Conservation (phyloP, 768 basidiomycete genomes). For the Xanthoconium purpureum region DNA sequence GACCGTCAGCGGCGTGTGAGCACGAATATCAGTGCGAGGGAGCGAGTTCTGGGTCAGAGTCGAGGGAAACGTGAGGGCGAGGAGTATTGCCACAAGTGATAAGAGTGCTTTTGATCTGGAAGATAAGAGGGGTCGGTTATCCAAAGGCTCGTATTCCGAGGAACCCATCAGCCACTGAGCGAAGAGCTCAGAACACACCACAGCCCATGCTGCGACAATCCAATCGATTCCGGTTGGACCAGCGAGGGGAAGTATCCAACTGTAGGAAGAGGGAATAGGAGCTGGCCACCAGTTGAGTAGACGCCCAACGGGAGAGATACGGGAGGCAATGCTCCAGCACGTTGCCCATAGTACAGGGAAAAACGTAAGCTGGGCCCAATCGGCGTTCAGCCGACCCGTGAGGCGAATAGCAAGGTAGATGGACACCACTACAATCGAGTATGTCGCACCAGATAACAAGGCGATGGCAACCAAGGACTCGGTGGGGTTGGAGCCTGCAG, state of each 20-base stretch:
- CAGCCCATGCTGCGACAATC: slow-evolving; percentile 74
- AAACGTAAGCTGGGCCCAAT: slow-evolving; percentile 47
- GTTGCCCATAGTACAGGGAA: slow-evolving; percentile 74
- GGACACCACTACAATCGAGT: slow-evolving; percentile 39
- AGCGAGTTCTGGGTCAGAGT: slow-evolving; percentile 43
- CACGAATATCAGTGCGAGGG: slow-evolving; percentile 29
- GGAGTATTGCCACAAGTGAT: slow-evolving; percentile 40
- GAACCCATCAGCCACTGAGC: slow-evolving; percentile 58
- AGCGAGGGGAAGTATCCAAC: slow-evolving; percentile 56
- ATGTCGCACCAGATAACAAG: slow-evolving; percentile 41
- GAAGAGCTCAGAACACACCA: slow-evolving; percentile 52
- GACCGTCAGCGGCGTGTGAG: slow-evolving; percentile 56
- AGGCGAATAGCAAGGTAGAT: slow-evolving; percentile 40
- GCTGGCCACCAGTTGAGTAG: slow-evolving; percentile 63
- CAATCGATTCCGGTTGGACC: slow-evolving; percentile 70
- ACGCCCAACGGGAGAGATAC: slow-evolving; percentile 64
- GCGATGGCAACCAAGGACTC: slow-evolving; percentile 48
- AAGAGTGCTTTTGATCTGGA: slow-evolving; percentile 27
- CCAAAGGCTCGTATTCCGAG: slow-evolving; percentile 15
- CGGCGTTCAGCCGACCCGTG: slow-evolving; percentile 26
- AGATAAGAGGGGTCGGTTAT: slow-evolving; percentile 12
- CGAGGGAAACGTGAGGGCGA: slow-evolving; percentile 55
- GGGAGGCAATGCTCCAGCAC: slow-evolving; percentile 53
- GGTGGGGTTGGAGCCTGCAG: slow-evolving; percentile 54
- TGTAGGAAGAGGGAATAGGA: slow-evolving; percentile 54